Percentiles rank a stretch among this genome's conserved stretches.
phyloP scores from a whole-genome alignment of 331 rosid genomes.

The Saraca asoca region DNA sequence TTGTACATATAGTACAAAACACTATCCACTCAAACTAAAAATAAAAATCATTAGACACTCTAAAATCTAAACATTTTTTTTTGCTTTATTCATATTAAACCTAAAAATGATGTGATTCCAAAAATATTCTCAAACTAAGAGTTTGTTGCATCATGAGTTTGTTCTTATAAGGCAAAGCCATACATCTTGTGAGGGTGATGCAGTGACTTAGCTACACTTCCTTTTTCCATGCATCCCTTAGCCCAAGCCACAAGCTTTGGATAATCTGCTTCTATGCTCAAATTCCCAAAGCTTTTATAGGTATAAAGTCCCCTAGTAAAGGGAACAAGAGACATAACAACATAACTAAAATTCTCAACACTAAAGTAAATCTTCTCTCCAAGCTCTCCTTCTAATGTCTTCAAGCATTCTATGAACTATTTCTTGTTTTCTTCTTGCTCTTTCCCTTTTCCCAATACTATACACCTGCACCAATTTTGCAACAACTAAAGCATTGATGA shows the following conservation, averaged over 20 bases:
- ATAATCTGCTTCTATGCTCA: conserved; percentile 48
- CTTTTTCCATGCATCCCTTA: conserved; percentile 47
- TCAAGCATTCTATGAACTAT: conserved; percentile 44
- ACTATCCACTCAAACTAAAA: too few species aligned
- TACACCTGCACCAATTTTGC: conserved; percentile 53
- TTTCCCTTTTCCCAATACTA: conserved; percentile 39
- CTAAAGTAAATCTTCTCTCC: conserved; percentile 58
- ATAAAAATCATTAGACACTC: too few species aligned
- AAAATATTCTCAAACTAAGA: too few species aligned
- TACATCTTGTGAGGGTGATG: conserved; percentile 51
- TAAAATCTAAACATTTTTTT: too few species aligned
- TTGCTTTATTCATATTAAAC: too few species aligned
- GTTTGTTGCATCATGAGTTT: too few species aligned
- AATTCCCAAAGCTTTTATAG: conserved; percentile 39
- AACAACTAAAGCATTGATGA: too few species aligned
- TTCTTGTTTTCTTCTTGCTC: conserved; percentile 44
- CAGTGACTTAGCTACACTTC: conserved; percentile 50
- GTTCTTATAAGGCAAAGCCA: conserved; percentile 45
- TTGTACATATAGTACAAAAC: too few species aligned
- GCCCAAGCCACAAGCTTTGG: conserved; percentile 56
- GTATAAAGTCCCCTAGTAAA: conserved; percentile 58
- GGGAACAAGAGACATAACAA: conserved; percentile 60
- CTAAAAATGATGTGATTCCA: too few species aligned
- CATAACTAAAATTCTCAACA: conserved; percentile 51
- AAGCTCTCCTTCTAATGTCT: conserved; percentile 48